Base-by-base conservation (phyloP, 495 filamentous ascomycete species). In the Bacidia gigantensis region DNA sequence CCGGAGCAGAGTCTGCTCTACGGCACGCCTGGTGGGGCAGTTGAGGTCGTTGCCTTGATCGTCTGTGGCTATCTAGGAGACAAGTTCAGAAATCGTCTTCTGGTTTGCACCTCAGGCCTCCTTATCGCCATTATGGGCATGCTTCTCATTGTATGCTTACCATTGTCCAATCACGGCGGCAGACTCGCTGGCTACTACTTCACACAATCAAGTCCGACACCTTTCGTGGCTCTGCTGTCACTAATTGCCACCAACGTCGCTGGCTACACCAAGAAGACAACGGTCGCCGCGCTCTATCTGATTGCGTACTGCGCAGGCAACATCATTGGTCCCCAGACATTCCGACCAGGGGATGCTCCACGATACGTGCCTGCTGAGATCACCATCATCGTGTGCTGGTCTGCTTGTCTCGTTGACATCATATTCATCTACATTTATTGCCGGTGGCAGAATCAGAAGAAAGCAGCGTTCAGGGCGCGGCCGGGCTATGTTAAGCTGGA, bases 231-330 rank as follows among this genome's bases (percentile, higher is more conserved):
- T 41, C 64, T 66, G 0, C 62, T 78, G 1, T 74, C 77, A 1
- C 68, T 84, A 49, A 77, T 83, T 42, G 73, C 73, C 0, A 77
- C 73, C 20, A 86, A 87, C 55, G 75, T 85, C 5, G 79, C 81
- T 0, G 81, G 82, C 17, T 86, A 83, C 61, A 86, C 83, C 10
- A 85, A 86, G 67, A 86, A 85, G 64, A 86, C 82, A 0, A 86
- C 82, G 0, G 77, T 84, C 1, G 81, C 81, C 0, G 81, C 80
- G 0, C 62, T 87, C 48, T 84, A 82, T 53, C 63, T 87, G n/a
- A 79, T 84, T 40, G 73, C 70, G 1, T 84, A 83, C 53, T 83
- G 79, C 55, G 71, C 69, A 0, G 78, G 78, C 1, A 81, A 80
- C 47, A 77, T 78, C 48, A 72, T 76, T 25, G 75, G 71, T 10